Evolutionary conservation across 1,139 yeast species (phyloP).

Genomic region (Suhomyces terraborum): DNA sequence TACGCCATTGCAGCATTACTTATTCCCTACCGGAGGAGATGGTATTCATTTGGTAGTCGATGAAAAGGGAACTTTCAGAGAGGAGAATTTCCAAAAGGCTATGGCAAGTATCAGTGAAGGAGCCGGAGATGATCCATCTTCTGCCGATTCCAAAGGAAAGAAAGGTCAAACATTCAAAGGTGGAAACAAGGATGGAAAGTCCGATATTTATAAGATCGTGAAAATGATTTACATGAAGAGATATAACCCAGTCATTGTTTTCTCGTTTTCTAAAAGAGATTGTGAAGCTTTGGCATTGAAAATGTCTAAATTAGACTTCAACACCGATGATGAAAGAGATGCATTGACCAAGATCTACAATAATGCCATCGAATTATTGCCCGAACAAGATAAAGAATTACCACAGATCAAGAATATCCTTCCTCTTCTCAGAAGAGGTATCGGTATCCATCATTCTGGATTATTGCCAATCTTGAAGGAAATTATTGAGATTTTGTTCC

Average conservation of each 20-base stretch:
- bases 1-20: constrained; percentile 94
- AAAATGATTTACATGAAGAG: constrained; percentile 96
- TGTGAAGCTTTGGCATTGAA: constrained; percentile 93
- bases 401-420: constrained; percentile 92
- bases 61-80: constrained; percentile 93
- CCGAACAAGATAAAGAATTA: constrained; percentile 86
- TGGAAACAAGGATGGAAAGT: constrained; percentile 78
- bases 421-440: constrained; percentile 89
- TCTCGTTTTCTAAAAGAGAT: constrained; percentile 93
- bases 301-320: constrained; percentile 93
- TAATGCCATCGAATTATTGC: constrained; percentile 83
- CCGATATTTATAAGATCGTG: constrained; percentile 94
- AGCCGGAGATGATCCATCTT: constrained; percentile 80
- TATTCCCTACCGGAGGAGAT: constrained; percentile 96
- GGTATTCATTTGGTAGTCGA: constrained; percentile 97
- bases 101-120: constrained; percentile 89
- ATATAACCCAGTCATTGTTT: constrained; percentile 96
- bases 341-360: constrained; percentile 84
- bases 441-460: constrained; percentile 98
- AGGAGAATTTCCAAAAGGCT: constrained; percentile 96
- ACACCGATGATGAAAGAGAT: constrained; percentile 87
- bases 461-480: constrained; percentile 92
- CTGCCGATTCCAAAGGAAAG: constrained; percentile 60
- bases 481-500: constrained; percentile 93
- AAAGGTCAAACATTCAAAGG: constrained; percentile 89